phyloP scores from a whole-genome alignment of 352 stramenopile genomes.

The Globisporangium orthogonon region DNA sequence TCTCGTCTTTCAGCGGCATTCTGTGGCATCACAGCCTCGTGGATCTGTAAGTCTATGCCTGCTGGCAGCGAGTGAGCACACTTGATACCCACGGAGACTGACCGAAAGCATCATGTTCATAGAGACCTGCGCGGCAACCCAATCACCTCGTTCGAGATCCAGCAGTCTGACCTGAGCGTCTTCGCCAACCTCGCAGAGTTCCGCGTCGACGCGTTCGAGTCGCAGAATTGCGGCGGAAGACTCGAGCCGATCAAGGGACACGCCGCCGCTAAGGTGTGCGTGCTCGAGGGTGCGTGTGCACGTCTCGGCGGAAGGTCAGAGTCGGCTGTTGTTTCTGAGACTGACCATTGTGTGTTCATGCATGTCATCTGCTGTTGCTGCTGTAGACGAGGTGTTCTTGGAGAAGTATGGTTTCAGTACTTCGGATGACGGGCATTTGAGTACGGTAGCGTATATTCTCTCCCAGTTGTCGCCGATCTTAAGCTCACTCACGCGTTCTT shows the following conservation, averaged over 20 bases:
- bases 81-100: neutral
- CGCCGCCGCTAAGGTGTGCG: slow-evolving; percentile 1
- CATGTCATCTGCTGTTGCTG: neutral
- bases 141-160: slow-evolving; percentile 19
- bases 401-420: slow-evolving; percentile 2
- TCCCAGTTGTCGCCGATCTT: neutral
- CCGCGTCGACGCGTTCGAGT: slow-evolving; percentile 6
- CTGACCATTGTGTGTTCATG: neutral
- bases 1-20: slow-evolving; percentile 13
- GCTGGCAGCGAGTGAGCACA: neutral
- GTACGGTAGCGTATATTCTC: neutral
- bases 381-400: neutral
- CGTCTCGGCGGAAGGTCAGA: neutral
- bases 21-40: slow-evolving; percentile 12
- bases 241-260: neutral
- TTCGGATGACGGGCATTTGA: neutral
- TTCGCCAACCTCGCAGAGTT: slow-evolving; percentile 8
- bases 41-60: slow-evolving; percentile 5
- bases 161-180: slow-evolving; percentile 6
- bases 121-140: slow-evolving; percentile 19
- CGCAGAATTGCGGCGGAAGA: neutral
- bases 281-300: slow-evolving; percentile 7
- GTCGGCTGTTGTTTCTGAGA: no score
- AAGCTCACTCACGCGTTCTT: neutral
- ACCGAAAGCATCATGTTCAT: neutral